Evolutionary conservation across 805 yeast genomes (phyloP).

Genomic region (Wickerhamiella azyma): DNA sequence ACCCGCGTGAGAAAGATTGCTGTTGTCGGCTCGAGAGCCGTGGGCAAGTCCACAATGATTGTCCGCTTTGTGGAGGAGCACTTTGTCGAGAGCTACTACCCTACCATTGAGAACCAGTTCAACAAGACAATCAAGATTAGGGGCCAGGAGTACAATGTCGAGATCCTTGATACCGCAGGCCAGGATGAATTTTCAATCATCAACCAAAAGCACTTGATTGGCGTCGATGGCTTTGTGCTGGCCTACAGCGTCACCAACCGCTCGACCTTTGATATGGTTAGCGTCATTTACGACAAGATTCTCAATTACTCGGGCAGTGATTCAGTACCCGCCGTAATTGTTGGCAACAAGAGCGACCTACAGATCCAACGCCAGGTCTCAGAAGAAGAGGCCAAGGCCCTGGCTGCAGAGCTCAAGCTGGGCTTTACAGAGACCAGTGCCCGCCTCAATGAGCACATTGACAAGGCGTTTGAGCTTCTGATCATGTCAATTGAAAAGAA

Average conservation of each 20-base stretch:
- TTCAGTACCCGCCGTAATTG: conserved; percentile 61
- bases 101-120: conserved; percentile 81
- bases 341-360: conserved; percentile 67
- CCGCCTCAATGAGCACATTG: conserved; percentile 60
- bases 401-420: conserved; percentile 53
- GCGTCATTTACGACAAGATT: conserved; percentile 69
- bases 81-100: conserved; percentile 79
- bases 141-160: conserved; percentile 65
- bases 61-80: conserved; percentile 79
- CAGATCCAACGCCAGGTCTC: conserved; percentile 47
- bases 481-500: conserved; percentile 48
- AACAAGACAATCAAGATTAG: conserved; percentile 53
- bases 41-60: conserved; percentile 73
- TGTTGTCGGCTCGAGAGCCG: conserved; percentile 77
- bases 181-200: conserved; percentile 79
- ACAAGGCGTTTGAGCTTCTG: conserved; percentile 45
- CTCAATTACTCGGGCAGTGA: conserved; percentile 48
- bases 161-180: conserved; percentile 85
- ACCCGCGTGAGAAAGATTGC: conserved; percentile 48
- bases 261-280: conserved; percentile 63
- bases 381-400: conserved; percentile 40
- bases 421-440: conserved; percentile 79
- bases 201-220: conserved; percentile 64
- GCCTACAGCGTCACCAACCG: conserved; percentile 72
- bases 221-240: conserved; percentile 70